These are phyloP conservation scores for Kodamaea plutei DNA, from an alignment of 1,139 yeast genomes.

Conservation along the genomic window DNA sequence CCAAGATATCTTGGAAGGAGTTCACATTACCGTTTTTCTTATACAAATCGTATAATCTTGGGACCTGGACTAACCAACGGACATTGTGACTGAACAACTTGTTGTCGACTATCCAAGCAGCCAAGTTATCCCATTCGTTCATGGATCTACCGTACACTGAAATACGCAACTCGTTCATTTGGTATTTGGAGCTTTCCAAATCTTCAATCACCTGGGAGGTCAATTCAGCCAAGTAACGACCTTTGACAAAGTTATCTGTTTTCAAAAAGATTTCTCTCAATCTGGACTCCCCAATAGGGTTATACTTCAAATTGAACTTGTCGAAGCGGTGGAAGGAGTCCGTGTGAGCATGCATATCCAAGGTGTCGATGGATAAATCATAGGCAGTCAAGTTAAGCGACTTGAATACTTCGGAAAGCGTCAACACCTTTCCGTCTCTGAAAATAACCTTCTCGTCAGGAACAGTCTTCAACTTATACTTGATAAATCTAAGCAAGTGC, in stretches of 20 bases:
- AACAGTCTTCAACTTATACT: constrained; percentile 61
- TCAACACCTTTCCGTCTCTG: constrained; percentile 89
- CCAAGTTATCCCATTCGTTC: constrained; percentile 94
- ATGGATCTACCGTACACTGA: constrained; percentile 87
- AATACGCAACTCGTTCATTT: constrained; percentile 94
- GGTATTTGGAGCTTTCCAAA: constrained; percentile 91
- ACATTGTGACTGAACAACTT: constrained; percentile 89
- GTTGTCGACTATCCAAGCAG: constrained; percentile 92
- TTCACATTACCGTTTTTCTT: constrained; percentile 68
- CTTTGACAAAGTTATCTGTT: constrained; percentile 89
- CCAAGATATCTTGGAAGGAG: constrained; percentile 71
- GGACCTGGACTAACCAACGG: constrained; percentile 95
- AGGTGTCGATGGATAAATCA: constrained; percentile 90
- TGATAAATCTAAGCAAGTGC: constrained; percentile 89
- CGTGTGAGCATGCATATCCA: constrained; percentile 99
- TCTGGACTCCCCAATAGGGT: constrained; percentile 97
- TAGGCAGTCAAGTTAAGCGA: constrained; percentile 89
- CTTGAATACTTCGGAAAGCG: constrained; percentile 81
- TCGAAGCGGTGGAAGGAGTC: constrained; percentile 98
- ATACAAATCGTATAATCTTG: constrained; percentile 87
- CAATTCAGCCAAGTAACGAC: constrained; percentile 86
- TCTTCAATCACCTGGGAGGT: constrained; percentile 92
- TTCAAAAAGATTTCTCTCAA: constrained; percentile 91
- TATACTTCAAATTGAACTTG: constrained; percentile 93
- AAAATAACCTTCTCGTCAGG: constrained; percentile 88